Evolutionary conservation across 2,329 filamentous ascomycete genomes (phyloP), one percentile per base, ranked within the genome.

Genomic region (Gnomoniopsis smithogilvyi): DNA sequence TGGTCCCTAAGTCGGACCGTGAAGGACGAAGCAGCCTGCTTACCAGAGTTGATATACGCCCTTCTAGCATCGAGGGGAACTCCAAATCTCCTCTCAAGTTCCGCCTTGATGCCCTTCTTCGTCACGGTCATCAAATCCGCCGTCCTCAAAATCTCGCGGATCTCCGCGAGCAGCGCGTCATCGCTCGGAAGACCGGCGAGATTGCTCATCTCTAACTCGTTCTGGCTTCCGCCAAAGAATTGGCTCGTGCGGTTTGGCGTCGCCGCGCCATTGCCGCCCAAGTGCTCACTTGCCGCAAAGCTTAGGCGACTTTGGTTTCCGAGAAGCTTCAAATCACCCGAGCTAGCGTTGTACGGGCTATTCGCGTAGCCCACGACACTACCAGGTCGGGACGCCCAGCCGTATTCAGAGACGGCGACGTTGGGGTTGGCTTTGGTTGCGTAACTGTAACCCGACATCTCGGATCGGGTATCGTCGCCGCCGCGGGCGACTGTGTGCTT

Each of bases 51-150:
- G 72, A 99, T 98, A 75, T 97, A 99, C 59, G 91, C 86, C 74
- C 93, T 89, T 82, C 91, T 96, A 56, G 87, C 80, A 72, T 98
- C 93, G 60, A 99, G 82, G 60, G 87, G 85, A 63, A 96, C 87
- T 62, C 90, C 91, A 70, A 99, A 99, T 63, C 93, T 85, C 69
- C 87, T 86, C 81, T 99, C 95, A 59, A 99, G 78, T 78, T 99
- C 95, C 66, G 85, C 77, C 82, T 98, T 98, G 75, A 99, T 90
- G 67, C 90, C 92, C 85, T 99, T 99, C 86, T 99, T 99, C 65
- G 95, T 99, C 47, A 99, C 91, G 4, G 86, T 93, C 95, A 99
- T 99, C 70, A 99, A 78, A 76, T 99, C 95, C 2, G 92, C 93
- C 14, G 90, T 96, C 66, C 88, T 85, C 63, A 99, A 79, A 64